phyloP scores from a whole-genome alignment of 306 rosid species.

The Cotoneaster glaucophyllus region DNA sequence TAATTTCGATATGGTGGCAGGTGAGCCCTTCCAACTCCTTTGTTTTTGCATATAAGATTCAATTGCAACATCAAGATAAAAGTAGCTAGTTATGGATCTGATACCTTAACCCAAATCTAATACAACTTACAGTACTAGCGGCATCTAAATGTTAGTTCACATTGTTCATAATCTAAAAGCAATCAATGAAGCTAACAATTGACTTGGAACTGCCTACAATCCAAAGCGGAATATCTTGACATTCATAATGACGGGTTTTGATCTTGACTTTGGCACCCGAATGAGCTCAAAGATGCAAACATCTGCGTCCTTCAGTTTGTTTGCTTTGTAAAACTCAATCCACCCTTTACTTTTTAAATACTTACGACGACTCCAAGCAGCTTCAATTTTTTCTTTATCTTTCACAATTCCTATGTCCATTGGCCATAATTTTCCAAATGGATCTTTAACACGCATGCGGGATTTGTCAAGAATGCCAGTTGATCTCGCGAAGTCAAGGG shows the following conservation, averaged over 20 bases:
- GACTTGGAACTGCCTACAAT: background rate
- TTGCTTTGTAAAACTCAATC: background rate
- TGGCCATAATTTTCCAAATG: background rate
- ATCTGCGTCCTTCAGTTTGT: background rate
- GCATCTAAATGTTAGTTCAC: too few species aligned
- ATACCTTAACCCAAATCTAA: too few species aligned
- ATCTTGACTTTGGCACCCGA: background rate
- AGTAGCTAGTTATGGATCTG: too few species aligned
- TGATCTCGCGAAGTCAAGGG: background rate
- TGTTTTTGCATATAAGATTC: background rate
- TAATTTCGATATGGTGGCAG: slow-evolving; percentile 30
- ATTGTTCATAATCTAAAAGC: background rate
- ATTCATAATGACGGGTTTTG: background rate
- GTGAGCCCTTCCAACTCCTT: background rate
- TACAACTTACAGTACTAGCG: too few species aligned
- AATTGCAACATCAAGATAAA: too few species aligned
- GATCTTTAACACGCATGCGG: background rate
- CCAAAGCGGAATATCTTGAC: background rate
- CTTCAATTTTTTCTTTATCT: background rate
- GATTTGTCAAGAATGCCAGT: background rate
- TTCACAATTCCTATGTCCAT: background rate
- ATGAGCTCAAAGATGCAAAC: background rate
- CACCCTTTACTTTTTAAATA: background rate
- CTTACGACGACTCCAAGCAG: too few species aligned
- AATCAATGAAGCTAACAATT: background rate